These are phyloP conservation scores for Coleophoma crateriformis DNA, from an alignment of 2,329 filamentous ascomycete genomes.

Conservation along the genomic window DNA sequence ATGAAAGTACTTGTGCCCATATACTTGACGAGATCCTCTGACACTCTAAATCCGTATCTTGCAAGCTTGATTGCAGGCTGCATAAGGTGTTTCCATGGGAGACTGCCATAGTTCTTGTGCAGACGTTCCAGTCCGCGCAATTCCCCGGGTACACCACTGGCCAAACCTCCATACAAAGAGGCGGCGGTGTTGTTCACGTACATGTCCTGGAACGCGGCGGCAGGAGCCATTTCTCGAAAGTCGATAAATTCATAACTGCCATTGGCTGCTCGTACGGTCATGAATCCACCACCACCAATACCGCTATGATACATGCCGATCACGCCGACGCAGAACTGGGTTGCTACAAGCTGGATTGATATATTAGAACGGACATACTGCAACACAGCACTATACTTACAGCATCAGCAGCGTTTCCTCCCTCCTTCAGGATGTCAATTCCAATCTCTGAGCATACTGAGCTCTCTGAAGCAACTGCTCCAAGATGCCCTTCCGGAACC, in stretches of 20 bases:
- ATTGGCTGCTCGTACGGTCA: conserved; percentile 52
- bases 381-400: conserved; percentile 15
- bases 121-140: conserved; percentile 29
- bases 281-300: conserved; percentile 64
- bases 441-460: conserved; percentile 65
- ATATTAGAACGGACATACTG: too few species aligned
- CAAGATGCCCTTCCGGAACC: conserved; percentile 28
- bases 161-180: conserved; percentile 52
- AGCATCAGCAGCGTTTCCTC: conserved; percentile 52
- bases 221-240: conserved; percentile 64
- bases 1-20: conserved; percentile 55
- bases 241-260: conserved; percentile 64
- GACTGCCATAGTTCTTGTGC: conserved; percentile 40
- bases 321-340: conserved; percentile 47
- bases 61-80: conserved; percentile 55
- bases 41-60: conserved; percentile 55
- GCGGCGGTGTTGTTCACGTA: conserved; percentile 46
- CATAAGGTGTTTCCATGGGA: conserved; percentile 50
- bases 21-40: conserved; percentile 57
- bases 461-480: conserved; percentile 68
- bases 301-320: conserved; percentile 52
- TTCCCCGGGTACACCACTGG: conserved; percentile 48
- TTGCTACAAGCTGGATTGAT: conserved; percentile 39
- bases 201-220: conserved; percentile 56
- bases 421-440: conserved; percentile 52